Evolutionary conservation across 2,329 filamentous ascomycete species (phyloP), one percentile per base, ranked within the genome.

Genomic region (Aspergillus tanneri): DNA sequence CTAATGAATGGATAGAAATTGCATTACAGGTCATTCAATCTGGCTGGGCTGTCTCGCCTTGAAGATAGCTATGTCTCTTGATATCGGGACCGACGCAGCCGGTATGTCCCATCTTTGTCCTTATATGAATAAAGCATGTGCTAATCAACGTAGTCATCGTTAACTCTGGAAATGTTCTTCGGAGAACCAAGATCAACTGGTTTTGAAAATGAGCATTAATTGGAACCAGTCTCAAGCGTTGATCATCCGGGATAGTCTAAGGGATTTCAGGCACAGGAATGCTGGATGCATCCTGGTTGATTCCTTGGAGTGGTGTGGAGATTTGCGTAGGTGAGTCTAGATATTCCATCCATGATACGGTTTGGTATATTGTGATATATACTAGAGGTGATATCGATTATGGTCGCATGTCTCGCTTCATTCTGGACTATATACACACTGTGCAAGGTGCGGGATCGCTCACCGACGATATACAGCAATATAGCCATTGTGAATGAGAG

Each of bases 361-460:
- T 10, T 6, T 12, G 3, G 5, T 8, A 6, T 12, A n/a, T 4
- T 24, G 37, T 11, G 3, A 11, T 6, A 10, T 14, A 9, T 6
- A 7, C 38, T 28, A 12, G 16, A 27, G 7, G 8, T 19, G 10
- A n/a, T 10, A 49, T 40, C 41, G 6, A 36, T 49, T 18, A 40
- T 49, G 24, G 41, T 49, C 19, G 40, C 40, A 1, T 49, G 41
- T 7, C 35, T 49, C 8, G 41, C 47, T 12, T 44, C 47, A 2
- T 49, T 45, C 28, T 49, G 47, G 47, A 49, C 47, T 2, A 32
- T 49, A 4, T 45, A 49, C 16, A 49, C 47, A 8, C 44, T 34
- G 19, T 21, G 14, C 18, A 40, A 44, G 25, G 30, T 18, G 30
- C 30, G 30, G 7, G 19, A 18, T 18, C 30, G 14, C 7, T 19